Conservation (phyloP, 2,329 filamentous ascomycete species). For the Pseudogymnoascus sp. region DNA sequence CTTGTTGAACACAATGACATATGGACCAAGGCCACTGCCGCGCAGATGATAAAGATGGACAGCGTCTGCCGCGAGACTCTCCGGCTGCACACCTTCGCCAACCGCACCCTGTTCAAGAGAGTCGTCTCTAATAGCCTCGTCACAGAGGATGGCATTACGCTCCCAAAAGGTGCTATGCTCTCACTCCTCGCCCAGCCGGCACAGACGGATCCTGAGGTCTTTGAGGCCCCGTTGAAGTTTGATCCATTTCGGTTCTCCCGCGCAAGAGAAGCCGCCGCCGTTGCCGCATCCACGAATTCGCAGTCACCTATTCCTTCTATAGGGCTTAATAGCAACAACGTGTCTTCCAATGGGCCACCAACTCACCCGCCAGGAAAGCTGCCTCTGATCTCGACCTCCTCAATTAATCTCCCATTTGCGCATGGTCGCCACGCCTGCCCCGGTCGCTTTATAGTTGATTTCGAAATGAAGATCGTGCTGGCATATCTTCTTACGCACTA, state of each 20-base stretch:
- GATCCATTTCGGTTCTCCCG: slow-evolving; percentile 17
- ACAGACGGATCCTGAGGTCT: slow-evolving; percentile 18
- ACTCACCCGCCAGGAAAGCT: not conserved
- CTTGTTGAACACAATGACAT: slow-evolving; percentile 22
- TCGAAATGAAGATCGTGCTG: slow-evolving; percentile 22
- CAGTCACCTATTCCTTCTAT: not conserved
- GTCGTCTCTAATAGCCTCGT: slow-evolving; percentile 20
- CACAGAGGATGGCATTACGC: slow-evolving; percentile 36
- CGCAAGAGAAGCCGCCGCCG: slow-evolving; percentile 10
- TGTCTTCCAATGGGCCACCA: slow-evolving; percentile 5
- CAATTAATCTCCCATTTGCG: slow-evolving; percentile 23
- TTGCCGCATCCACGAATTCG: too few species aligned
- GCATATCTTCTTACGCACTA: slow-evolving; percentile 16
- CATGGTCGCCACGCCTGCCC: slow-evolving; percentile 26
- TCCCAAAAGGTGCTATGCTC: slow-evolving; percentile 28
- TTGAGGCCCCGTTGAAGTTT: slow-evolving; percentile 14
- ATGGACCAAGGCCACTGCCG: slow-evolving; percentile 34
- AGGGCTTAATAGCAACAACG: not conserved
- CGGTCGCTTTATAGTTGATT: slow-evolving; percentile 22
- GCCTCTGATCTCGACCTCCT: slow-evolving; percentile 20
- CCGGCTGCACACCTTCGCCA: slow-evolving; percentile 28
- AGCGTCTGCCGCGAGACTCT: slow-evolving; percentile 37
- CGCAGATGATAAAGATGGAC: slow-evolving; percentile 32
- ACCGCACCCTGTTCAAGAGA: slow-evolving; percentile 22
- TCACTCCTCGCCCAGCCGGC: slow-evolving; percentile 21